Evolutionary conservation across 2,329 filamentous ascomycete species (phyloP).

Genomic region (Alternaria sp.): DNA sequence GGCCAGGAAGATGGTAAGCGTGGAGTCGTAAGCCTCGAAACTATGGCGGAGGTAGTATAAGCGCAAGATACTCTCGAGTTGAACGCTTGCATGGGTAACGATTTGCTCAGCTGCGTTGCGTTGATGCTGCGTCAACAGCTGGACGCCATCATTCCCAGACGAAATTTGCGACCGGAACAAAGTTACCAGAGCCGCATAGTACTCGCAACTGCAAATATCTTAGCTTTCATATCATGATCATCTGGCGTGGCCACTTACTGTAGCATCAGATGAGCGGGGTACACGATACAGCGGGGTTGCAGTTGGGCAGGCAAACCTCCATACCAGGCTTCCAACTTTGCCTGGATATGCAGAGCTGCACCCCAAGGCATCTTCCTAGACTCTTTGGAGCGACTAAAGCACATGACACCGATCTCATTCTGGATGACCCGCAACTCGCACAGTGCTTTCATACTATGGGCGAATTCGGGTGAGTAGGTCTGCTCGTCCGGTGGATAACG

Average conservation of each 20-base stretch:
- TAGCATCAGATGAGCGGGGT: constrained; percentile 16
- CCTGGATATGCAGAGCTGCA: constrained; percentile 6
- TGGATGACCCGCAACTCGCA: constrained; percentile 17
- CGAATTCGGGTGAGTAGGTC: constrained; percentile 1
- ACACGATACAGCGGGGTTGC: constrained; percentile 6
- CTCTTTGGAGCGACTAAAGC: background rate
- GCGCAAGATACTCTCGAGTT: constrained; percentile 10
- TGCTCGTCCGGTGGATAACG: background rate
- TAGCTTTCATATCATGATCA: background rate
- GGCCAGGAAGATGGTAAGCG: constrained; percentile 10
- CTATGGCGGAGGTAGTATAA: constrained; percentile 15
- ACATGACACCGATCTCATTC: constrained; percentile 9
- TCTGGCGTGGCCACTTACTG: constrained; percentile 10
- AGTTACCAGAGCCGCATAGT: background rate
- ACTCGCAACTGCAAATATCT: background rate
- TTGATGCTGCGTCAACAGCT: background rate
- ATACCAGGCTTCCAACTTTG: constrained; percentile 14
- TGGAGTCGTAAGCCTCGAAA: constrained; percentile 9
- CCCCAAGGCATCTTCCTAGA: constrained; percentile 4
- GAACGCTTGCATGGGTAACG: background rate
- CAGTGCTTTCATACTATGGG: constrained; percentile 13
- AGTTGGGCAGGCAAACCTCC: constrained; percentile 5
- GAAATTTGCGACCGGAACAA: constrained; percentile 4
- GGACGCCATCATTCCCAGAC: background rate
- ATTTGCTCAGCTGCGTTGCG: background rate